Evolutionary conservation across 441 rosid species (phyloP).

Genomic region (Gossypium lobatum): DNA sequence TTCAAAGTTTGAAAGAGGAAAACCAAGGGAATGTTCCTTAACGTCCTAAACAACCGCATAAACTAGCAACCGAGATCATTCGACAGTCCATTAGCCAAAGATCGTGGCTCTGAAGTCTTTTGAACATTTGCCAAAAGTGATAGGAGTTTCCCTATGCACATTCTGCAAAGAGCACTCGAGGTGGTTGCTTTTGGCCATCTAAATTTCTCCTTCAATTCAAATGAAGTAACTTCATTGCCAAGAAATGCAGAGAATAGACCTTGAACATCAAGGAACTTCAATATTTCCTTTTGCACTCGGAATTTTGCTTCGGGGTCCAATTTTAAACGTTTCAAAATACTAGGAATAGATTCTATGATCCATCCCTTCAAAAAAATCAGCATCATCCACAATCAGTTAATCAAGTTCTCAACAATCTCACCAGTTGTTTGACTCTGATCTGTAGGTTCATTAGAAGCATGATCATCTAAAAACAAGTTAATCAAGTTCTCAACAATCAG

Average conservation of each 20-base stretch:
- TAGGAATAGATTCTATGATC: constrained; percentile 80
- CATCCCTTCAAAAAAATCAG: constrained; percentile 75
- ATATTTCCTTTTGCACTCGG: constrained; percentile 67
- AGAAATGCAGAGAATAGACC: constrained; percentile 88
- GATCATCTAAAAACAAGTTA: constrained; percentile 75
- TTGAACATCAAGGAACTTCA: constrained; percentile 90
- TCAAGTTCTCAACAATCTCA: constrained; percentile 66
- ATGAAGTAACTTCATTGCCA: constrained; percentile 90
- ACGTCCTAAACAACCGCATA: constrained; percentile 4
- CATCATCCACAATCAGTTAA: constrained; percentile 30
- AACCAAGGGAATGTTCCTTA: constrained; percentile 86
- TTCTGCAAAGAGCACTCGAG: constrained; percentile 60
- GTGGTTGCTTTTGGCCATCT: constrained; percentile 84
- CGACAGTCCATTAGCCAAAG: constrained; percentile 30
- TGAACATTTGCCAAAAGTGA: constrained; percentile 65
- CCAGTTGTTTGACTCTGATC: constrained; percentile 99
- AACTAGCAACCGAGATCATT: not conserved
- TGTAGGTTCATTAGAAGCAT: constrained; percentile 69
- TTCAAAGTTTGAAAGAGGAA: constrained; percentile 70
- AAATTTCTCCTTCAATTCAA: constrained; percentile 87
- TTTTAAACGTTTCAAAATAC: constrained; percentile 62
- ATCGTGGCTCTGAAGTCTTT: constrained; percentile 45
- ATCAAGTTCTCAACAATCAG: constrained; percentile 67
- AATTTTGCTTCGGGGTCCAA: constrained; percentile 63
- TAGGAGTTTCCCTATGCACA: constrained; percentile 87